Percentiles rank a stretch among this genome's conserved stretches.
These are phyloP conservation scores for Craterostigma plantagineum DNA, from an alignment of 257 asterid species.

Conservation along the genomic window DNA sequence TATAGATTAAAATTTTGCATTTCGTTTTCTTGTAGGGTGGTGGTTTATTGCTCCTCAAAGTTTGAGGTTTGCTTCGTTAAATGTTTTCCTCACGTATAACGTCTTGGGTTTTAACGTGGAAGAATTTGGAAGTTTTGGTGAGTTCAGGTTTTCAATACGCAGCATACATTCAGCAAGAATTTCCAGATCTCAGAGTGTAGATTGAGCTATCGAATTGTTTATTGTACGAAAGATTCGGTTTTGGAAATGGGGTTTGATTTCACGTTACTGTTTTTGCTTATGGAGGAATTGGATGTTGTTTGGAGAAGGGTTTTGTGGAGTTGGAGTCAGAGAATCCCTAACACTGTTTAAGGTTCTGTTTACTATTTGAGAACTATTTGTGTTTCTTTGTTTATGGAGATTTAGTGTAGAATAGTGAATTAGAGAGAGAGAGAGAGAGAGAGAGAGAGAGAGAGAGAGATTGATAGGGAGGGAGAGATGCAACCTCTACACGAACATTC, in stretches of 20 bases:
- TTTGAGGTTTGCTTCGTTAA: no score
- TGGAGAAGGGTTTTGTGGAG: slow-evolving; percentile 19
- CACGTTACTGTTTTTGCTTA: slow-evolving; percentile 12
- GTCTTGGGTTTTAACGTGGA: no score
- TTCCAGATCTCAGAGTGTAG: slow-evolving; percentile 32
- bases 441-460: slow-evolving; percentile 18
- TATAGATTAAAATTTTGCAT: no score
- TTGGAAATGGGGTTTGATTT: slow-evolving; percentile 23
- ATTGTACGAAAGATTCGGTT: slow-evolving; percentile 6
- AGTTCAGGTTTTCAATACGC: no score
- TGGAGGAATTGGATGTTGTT: slow-evolving; percentile 13
- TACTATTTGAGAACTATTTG: slow-evolving; percentile 13
- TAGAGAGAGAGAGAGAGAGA: no score
- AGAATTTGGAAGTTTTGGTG: not conserved
- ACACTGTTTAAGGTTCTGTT: slow-evolving; percentile 17
- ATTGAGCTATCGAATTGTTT: slow-evolving; percentile 15
- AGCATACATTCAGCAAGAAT: no score
- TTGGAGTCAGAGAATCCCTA: slow-evolving; percentile 27
- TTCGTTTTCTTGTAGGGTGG: no score
- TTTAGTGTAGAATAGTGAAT: slow-evolving; percentile 11
- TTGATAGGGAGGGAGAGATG: slow-evolving; percentile 21
- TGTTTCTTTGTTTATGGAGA: slow-evolving; percentile 20
- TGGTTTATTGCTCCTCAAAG: no score
- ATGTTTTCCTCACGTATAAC: no score
- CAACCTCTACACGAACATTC: slow-evolving; percentile 44